A percentile compares a stretch with the other conserved stretches of the same genome.
Evolutionary conservation across 331 rosid species (phyloP).

Genomic region (Ulmus americana): DNA sequence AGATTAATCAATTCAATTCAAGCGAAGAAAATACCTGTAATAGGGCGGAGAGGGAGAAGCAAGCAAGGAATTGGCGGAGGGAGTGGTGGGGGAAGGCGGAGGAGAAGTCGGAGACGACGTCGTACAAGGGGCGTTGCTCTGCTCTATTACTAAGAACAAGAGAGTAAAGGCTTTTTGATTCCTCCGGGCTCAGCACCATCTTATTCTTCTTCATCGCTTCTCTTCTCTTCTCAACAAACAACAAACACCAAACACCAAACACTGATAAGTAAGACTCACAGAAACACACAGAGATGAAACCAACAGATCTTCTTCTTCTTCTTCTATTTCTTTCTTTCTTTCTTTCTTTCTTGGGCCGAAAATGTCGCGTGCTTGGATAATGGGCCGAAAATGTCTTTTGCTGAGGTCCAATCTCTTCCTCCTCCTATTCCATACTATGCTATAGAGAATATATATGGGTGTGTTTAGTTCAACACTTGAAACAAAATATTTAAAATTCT

Average conservation of each 20-base stretch:
- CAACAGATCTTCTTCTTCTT: neutral
- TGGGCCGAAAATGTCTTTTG: no score
- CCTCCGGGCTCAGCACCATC: constrained; percentile 49
- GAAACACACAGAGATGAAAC: no score
- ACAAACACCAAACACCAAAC: no score
- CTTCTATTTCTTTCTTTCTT: neutral
- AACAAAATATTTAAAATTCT: no score
- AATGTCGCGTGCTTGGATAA: no score
- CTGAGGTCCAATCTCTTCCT: no score
- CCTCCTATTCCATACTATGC: no score
- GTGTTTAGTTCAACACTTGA: no score
- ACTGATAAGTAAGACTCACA: no score
- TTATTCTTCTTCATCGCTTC: constrained; percentile 14
- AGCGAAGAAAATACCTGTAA: constrained; percentile 36
- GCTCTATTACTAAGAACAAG: constrained; percentile 32
- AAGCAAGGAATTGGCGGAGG: constrained; percentile 51
- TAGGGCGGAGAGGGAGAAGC: constrained; percentile 59
- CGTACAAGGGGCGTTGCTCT: constrained; percentile 56
- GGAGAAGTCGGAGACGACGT: constrained; percentile 57
- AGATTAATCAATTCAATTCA: neutral
- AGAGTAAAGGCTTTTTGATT: constrained; percentile 44
- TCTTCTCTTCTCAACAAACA: neutral
- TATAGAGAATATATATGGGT: no score
- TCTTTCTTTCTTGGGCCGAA: neutral
- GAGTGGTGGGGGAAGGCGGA: constrained; percentile 34